Evolutionary conservation across 2,329 filamentous ascomycete species (phyloP).

Genomic region (Clonostachys rosea): DNA sequence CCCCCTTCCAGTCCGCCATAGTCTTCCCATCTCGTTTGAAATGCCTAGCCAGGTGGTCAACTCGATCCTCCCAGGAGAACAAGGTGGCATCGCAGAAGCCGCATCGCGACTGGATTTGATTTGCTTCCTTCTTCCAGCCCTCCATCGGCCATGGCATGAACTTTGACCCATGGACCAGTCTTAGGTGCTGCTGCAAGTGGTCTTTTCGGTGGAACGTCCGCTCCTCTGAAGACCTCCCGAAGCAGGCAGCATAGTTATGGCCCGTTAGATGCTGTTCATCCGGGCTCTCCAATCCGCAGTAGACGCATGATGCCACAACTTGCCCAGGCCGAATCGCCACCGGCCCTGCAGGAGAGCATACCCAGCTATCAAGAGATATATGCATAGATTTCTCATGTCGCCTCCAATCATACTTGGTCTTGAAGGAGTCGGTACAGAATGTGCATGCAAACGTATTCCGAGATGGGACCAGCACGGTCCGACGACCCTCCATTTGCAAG

Average conservation of each 20-base stretch:
- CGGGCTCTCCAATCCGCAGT: conserved; percentile 21
- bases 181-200: conserved; percentile 30
- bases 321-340: conserved; percentile 32
- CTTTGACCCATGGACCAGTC: conserved; percentile 30
- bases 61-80: conserved; percentile 22
- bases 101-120: conserved; percentile 20
- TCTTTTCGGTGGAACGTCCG: conserved; percentile 34
- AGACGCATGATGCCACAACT: conserved; percentile 24
- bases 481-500: too few relatives aligned
- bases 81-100: conserved; percentile 28
- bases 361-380: conserved; percentile 37
- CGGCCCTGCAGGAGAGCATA: conserved; percentile 24
- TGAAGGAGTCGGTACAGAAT: conserved; percentile 36
- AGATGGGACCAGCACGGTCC: too few relatives aligned
- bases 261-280: conserved; percentile 17
- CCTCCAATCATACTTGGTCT: conserved; percentile 35
- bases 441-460: conserved; percentile 25
- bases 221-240: conserved; percentile 36
- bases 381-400: conserved; percentile 42
- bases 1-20: conserved; percentile 33
- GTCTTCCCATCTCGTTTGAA: conserved; percentile 25
- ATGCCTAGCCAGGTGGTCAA: conserved; percentile 30
- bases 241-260: conserved; percentile 34
- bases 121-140: conserved; percentile 21
- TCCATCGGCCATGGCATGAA: conserved; percentile 35